Base-by-base conservation (phyloP, 225 moss, liverwort and hornwort genomes). In the Pseudoscleropodium purum region DNA sequence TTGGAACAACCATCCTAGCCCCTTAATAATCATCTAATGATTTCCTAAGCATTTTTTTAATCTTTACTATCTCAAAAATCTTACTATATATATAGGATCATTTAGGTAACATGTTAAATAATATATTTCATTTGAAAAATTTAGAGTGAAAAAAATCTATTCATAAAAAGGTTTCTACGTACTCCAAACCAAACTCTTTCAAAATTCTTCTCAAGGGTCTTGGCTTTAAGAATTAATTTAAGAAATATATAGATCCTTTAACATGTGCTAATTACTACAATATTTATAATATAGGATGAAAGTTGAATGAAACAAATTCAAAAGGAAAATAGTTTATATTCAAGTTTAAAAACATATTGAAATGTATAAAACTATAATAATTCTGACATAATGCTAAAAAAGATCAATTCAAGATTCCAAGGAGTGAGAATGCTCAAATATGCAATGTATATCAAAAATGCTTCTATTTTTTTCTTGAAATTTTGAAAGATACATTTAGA, bases 61-160 rank as follows among this genome's bases (percentile, higher is more conserved):
- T 24, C 24, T 14, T 68, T 21, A 20, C 1, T 0, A 21, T 68
- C 10, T 11, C 11, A 20, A 0, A 18, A 19, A 67, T 19, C 3
- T 3, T 3, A 36, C 0, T 19, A 0, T 2, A 36, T 2, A 36
- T 36, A 36, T 19, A 3, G 3, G 1, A 39, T 70, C 8, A 8
- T 39, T 39, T 70, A 24, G 39, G 13, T 14, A 24, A 14, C 25
- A 7, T 39, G 6, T 11, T 3, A 20, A 0, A 2, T 37, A 11
- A 14, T 39, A 25, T 2, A 1, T 8, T 39, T 14, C 14, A 4
- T 7, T 0, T 4, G 0, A 69, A 23, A n/a, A 24, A 13, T 13
- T n/a, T 24, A 7, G 12, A 24, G 13, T 3, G 2, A 39, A 24
- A 20, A 0, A 13, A 4, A 5, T 17, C 1, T 3, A 14, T 7